Conservation (phyloP, 2,329 filamentous ascomycete genomes). For the Penicillium paneum region DNA sequence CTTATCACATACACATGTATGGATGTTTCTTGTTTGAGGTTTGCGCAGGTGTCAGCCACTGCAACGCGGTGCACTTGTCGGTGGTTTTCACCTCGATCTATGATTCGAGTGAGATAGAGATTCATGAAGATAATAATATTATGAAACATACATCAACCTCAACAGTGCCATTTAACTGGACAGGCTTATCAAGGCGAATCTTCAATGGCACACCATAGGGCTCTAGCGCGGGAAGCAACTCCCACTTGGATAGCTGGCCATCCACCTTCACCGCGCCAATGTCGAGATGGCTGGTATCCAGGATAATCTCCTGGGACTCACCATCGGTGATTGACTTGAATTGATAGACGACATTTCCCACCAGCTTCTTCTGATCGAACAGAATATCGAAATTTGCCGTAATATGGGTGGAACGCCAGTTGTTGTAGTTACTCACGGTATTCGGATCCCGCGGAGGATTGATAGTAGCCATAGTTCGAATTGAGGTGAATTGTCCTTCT, state of each 20-base stretch:
- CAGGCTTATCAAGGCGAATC: conserved; percentile 47
- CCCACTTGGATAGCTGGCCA: conserved; percentile 64
- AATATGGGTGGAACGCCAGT: conserved; percentile 81
- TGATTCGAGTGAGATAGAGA: conserved; percentile 1
- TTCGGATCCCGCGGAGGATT: conserved; percentile 70
- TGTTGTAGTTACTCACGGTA: conserved; percentile 86
- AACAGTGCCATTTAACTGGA: conserved; percentile 47
- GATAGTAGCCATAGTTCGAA: conserved; percentile 42
- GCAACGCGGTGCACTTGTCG: conserved; percentile 81
- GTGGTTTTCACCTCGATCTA: conserved; percentile 76
- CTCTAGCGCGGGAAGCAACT: conserved; percentile 64
- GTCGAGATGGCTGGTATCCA: conserved; percentile 83
- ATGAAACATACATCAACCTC: conserved; percentile 45
- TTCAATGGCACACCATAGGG: conserved; percentile 59
- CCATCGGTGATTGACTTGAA: conserved; percentile 74
- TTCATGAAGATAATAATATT: neutral
- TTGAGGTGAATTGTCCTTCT: conserved; percentile 12
- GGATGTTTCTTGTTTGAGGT: conserved; percentile 94
- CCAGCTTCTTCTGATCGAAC: conserved; percentile 74
- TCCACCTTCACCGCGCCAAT: conserved; percentile 70
- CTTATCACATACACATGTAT: conserved; percentile 68
- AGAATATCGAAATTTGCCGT: conserved; percentile 77
- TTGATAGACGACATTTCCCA: conserved; percentile 71
- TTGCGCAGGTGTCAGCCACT: conserved; percentile 92
- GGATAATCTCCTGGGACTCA: conserved; percentile 70